Base-by-base conservation (phyloP, 148 eudicot genomes). In the Heliosperma pusillum region DNA sequence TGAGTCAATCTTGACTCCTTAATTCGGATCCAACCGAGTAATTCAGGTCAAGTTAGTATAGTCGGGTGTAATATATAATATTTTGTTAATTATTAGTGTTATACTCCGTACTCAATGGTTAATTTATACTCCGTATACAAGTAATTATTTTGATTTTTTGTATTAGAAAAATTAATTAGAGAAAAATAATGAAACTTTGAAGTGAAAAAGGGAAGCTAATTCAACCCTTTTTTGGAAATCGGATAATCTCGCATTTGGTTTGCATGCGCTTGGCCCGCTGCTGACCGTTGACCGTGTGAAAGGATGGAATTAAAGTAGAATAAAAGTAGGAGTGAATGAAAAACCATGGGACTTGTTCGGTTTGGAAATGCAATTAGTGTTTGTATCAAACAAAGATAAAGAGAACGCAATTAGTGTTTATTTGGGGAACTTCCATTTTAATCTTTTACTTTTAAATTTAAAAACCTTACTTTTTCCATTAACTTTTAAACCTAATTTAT, bases 201-300 rank as follows among this genome's bases (percentile, higher is more conserved):
- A 24, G 11, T 6, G 3, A 26, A 8, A 52, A 70, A 52, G 73
- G 8, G 22, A 11, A 25, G 61, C 22, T 22, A 58, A 40, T 69
- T 36, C n/a, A 17, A 22, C 15, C 7, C 10, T 11, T 72, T 59
- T 74, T 40, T 15, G 66, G 63, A 25, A 15, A 27, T 59, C 55
- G 60, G 63, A 64, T 55, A 75, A 80, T 19, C 45, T 15, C 7
- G 45, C 71, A 17, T 76, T 78, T 29, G 72, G 67, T 76, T 80
- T 66, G 83, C 83, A 80, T 76, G 83, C 79, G 76, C 26, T 71
- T 21, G 57, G 75, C 57, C 80, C 66, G 29, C 42, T 73, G 77
- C 77, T 78, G 81, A 78, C 81, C 77, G 72, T 79, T 79, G 77
- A 74, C 74, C 24, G 72, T 44, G 40, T 21, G 17, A 66, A 40